Evolutionary conservation across 805 yeast genomes (phyloP), one percentile per base, ranked within the genome.

Genomic region (Starmerella floricola): DNA sequence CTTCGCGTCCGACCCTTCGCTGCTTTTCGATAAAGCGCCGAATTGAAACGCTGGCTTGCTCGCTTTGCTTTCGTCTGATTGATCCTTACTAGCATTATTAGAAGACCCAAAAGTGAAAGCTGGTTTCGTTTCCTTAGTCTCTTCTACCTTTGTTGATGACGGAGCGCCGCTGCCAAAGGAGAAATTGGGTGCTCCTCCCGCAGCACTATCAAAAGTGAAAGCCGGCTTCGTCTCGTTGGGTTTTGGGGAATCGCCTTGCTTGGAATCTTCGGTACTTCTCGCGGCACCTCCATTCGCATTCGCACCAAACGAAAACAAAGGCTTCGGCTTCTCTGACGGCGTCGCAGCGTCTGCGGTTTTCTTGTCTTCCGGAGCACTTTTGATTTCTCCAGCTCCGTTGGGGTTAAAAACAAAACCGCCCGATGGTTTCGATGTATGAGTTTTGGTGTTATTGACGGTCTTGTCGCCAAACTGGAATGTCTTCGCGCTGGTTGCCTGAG

Each of bases 341-440:
- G 6, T 24, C 6, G 27, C 6, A 8, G 6, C 27, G 27, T 24
- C 11, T 6, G 11, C 6, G 27, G 27, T n/a, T n/a, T n/a, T n/a
- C n/a, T n/a, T 18, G 15, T 19, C 19, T n/a, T 31, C 19, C 12
- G 91, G 88, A 11, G 97, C 94, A 64, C 34, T 15, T 37, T 34
- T 34, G 39, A 44, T 42, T 34, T 48, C 44, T 20, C 49, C 46
- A 24, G 37, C 15, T 11, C 51, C 49, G 24, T 31, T 36, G 13
- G 50, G 45, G 28, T 48, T 50, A 40, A 48, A 48, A 23, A 41
- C 47, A 21, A 46, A 50, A n/a, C 49, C 48, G 10, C 49, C 46
- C 5, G 52, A 4, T 2, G 47, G 45, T 16, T 31, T 34, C 6
- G 46, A 18, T 17, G 31, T 8, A 17, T 34, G 36, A 3, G 38